Base-by-base conservation (phyloP, 179 eudicot genomes). In the Corrigiola litoralis region DNA sequence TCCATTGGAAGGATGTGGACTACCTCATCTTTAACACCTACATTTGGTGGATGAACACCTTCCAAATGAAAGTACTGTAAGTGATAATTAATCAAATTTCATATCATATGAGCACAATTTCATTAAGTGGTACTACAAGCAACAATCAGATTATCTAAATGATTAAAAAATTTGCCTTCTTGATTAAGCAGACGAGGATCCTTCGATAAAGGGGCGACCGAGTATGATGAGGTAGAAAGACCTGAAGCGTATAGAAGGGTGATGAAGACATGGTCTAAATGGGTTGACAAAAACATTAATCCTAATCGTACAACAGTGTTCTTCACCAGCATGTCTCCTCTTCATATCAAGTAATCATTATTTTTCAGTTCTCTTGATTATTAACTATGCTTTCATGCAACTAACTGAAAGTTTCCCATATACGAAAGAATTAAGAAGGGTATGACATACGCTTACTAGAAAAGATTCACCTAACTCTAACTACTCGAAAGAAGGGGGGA, bases 1-100 rank as follows among this genome's bases (percentile, higher is more conserved):
- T 65, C 1, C 75, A 89, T 38, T 92, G 98, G 98, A 87, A 78
- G 65, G 41, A 73, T 63, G 98, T 77, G 14, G 98, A 92, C 61
- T 89, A 76, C 52, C 85, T 92, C 23, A 58, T 92, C 45, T 92
- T 92, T 65, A 92, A 92, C 75, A 89, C 96, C 1, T 92, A 92
- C 72, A 90, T 92, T 61, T 94, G 99, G 99, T 94, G 99, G 99
- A 94, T 94, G 97, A 94, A 90, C 79, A 90, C 98, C 24, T 60
- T 65, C 52, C 11, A 75, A 27, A 90, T 92, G 89, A 92, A 89
- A 86, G 83, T 92, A 49, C 38, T 89, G 98, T 92, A 79, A 87
- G 98, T 75, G 14, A 4, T 17, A 34, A 7, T 40, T 18, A 9
- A 2, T 50, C 1, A 16, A 20, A 2, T 1, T 45, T 10, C 5